Evolutionary conservation across 106 monocot species (phyloP), one percentile per base, ranked within the genome.

Genomic region (Triglochin maritima): DNA sequence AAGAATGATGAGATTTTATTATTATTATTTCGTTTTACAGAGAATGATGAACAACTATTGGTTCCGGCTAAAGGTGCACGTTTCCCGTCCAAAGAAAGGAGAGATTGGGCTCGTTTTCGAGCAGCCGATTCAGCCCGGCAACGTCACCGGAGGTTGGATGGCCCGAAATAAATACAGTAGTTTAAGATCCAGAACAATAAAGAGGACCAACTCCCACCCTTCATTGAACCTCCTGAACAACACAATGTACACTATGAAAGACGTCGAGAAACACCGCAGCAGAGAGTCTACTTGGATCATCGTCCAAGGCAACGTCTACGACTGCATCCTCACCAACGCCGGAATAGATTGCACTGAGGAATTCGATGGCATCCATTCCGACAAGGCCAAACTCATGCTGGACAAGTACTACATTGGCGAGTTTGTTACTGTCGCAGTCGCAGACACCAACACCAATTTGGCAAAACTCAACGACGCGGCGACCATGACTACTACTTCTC

Each of bases 1-100:
- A 29, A 29, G 29, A 29, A 29, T 0, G 29, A 29, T 29, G 29
- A 29, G 1, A 29, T 6, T 46, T 42, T 50, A 4, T 50, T 17
- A 4, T 17, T 8, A 2, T n/a, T 29, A 29, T 29, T 29, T 29
- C 29, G 9, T 63, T 5, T 45, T 79, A 45, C 85, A 96, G 95
- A 91, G 96, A 4, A 98, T 98, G 96, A 91, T 98, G 96, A 98
- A 98, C 83, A 91, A 98, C 71, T 98, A 88, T 72, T 98, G 96
- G 96, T 92, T 91, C 79, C 71, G 77, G 41, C 83, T 88, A 43
- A 84, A 82, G 74, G 57, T 88, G 11, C 80, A 75, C 42, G 57
- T 79, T 7, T 86, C 81, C 78, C 78, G 83, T 1, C 91, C 83
- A 1, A 70, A 76, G 69, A 65, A 57, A 16, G 96, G 96, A 3